Evolutionary conservation across 768 basidiomycete genomes (phyloP).

Genomic region (Termitomyces sp.): DNA sequence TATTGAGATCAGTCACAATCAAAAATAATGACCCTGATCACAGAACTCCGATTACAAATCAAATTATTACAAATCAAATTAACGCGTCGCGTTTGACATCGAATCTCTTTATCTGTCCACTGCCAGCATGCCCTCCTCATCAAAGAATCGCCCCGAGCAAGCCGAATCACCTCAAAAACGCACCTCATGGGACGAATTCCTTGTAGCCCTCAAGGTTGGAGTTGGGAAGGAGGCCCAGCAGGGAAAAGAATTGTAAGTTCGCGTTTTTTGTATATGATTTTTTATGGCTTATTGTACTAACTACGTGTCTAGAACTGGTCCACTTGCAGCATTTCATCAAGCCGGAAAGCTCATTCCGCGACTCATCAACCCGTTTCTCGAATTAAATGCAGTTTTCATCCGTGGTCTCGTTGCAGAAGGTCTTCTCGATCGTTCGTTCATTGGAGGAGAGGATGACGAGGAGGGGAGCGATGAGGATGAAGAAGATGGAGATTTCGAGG

Average conservation of each 20-base stretch:
- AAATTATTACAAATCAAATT: no score
- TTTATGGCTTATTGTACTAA: not conserved
- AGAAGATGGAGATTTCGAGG: not conserved
- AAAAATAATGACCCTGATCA: no score
- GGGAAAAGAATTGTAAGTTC: not conserved
- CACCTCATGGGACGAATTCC: not conserved
- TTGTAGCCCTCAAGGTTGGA: not conserved
- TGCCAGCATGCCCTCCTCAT: not conserved
- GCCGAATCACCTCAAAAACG: not conserved
- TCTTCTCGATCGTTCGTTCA: no score
- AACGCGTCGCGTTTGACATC: no score
- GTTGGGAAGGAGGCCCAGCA: not conserved
- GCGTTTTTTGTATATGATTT: not conserved
- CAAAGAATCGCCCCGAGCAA: not conserved
- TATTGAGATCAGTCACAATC: no score
- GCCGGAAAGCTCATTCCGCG: not conserved
- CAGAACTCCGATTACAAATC: no score
- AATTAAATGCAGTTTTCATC: not conserved
- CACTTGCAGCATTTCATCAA: no score
- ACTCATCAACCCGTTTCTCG: not conserved
- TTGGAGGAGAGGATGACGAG: no score
- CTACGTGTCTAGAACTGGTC: not conserved
- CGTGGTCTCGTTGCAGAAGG: not conserved
- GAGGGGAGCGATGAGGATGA: no score
- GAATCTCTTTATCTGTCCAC: no score